Base-by-base conservation (phyloP, 768 basidiomycete genomes). In the Pleurotus ostreatus region DNA sequence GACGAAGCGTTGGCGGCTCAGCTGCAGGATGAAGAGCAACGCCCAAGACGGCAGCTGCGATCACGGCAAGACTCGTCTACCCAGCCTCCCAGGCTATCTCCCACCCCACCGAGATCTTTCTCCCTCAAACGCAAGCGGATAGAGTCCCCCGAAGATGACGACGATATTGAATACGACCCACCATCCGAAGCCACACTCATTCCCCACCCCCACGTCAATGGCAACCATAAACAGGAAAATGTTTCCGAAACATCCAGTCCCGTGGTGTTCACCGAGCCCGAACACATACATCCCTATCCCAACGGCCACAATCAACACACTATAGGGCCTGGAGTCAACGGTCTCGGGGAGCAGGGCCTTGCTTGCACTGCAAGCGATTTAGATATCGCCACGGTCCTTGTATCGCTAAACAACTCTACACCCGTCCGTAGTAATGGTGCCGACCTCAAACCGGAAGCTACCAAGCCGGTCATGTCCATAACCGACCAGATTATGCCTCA, bases 91-190 rank as follows among this genome's bases (percentile, higher is more conserved):
- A 46, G 47, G 20, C 47, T 25, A 46, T 43, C n/a, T 23, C 18
- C 55, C 37, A 37, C 47, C 30, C 49, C 47, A 12, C 2, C 38
- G 13, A 51, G 20, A 44, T 60, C 55, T 34, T 64, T 30, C 5
- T 60, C 25, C 62, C 72, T 5, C 65, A 83, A 83, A 66, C 76
- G 80, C 43, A 69, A 74, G 63, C 72, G 74, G 59, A 64, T 77
- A 4, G 74, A 76, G 51, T 74, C 72, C 34, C 71, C 73, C 1
- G 75, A 72, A 55, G 55, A 55, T 23, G 66, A 65, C 25, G 64
- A 55, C 43, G 64, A 62, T 18, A 43, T 56, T 12, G 55, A 41
- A 43, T 55, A 48, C 6, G 18, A 55, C 47, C 53, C 51, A 13
- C 23, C 53, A 26, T 43, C 57, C 22, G 52, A 61, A 34, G 53